These are phyloP conservation scores for Hirschioporus abietinus DNA, from an alignment of 768 basidiomycete genomes.

Conservation along the genomic window DNA sequence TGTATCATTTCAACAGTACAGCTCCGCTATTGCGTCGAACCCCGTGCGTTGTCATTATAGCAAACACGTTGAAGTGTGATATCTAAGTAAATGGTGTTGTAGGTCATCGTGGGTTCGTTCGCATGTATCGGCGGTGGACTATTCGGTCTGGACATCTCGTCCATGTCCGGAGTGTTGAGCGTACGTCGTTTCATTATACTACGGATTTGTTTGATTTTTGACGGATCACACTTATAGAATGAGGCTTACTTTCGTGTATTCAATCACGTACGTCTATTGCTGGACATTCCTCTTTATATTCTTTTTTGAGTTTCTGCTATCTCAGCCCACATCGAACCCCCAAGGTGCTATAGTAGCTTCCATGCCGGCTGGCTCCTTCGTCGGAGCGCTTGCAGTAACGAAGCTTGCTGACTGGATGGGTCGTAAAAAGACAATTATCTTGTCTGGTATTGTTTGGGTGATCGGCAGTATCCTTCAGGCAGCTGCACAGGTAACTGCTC, in stretches of 20 bases:
- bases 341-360: constrained; percentile 75
- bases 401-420: constrained; percentile 61
- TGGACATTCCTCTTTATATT: not conserved
- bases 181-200: constrained; percentile 25
- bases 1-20: not conserved
- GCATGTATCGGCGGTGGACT: constrained; percentile 79
- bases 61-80: not conserved
- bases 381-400: constrained; percentile 60
- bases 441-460: constrained; percentile 67
- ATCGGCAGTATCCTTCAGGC: constrained; percentile 70
- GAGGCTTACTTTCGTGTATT: constrained; percentile 28
- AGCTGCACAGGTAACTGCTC: constrained; percentile 37
- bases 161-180: constrained; percentile 72
- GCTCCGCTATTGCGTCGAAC: constrained; percentile 3
- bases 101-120: constrained; percentile 77
- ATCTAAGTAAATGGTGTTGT: not conserved
- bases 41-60: not conserved
- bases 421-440: constrained; percentile 59
- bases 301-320: not conserved
- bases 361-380: constrained; percentile 71
- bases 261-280: constrained; percentile 16
- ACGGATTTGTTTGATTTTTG: not conserved
- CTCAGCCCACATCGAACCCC: constrained; percentile 42
- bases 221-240: constrained; percentile 18
- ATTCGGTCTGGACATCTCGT: constrained; percentile 78